Percentiles rank a stretch among this genome's conserved stretches.
These are phyloP conservation scores for Kalaharituber pfeilii DNA, from an alignment of 2,329 filamentous ascomycete species.

Conservation along the genomic window DNA sequence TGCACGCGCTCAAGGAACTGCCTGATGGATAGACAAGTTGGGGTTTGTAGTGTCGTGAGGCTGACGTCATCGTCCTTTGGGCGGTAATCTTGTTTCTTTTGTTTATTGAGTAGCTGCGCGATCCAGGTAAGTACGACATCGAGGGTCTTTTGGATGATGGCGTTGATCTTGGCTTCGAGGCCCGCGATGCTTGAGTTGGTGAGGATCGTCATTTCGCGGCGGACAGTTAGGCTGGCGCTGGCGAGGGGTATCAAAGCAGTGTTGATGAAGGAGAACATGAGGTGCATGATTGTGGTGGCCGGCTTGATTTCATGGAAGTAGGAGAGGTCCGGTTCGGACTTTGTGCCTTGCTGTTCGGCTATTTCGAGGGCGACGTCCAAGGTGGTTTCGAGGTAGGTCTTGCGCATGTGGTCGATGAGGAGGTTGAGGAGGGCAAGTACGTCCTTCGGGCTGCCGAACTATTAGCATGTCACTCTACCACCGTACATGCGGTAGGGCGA, in stretches of 20 bases:
- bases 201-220: conserved; percentile 74
- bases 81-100: conserved; percentile 79
- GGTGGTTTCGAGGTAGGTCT: conserved; percentile 53
- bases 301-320: conserved; percentile 66
- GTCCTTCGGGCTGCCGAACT: conserved; percentile 49
- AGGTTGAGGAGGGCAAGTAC: conserved; percentile 70
- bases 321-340: conserved; percentile 69
- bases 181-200: conserved; percentile 53
- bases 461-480: no score
- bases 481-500: not conserved
- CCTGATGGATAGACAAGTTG: conserved; percentile 66
- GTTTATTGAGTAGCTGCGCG: conserved; percentile 49
- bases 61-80: conserved; percentile 60
- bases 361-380: conserved; percentile 44
- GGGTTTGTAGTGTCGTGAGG: conserved; percentile 64
- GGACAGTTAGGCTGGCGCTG: conserved; percentile 73
- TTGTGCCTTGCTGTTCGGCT: conserved; percentile 54
- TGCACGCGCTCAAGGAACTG: conserved; percentile 58
- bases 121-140: conserved; percentile 64
- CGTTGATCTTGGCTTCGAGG: conserved; percentile 70
- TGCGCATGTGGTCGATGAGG: conserved; percentile 64
- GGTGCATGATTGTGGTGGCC: conserved; percentile 72
- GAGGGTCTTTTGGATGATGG: conserved; percentile 49
- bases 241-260: conserved; percentile 82
- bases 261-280: conserved; percentile 83